Percentiles rank a stretch among this genome's conserved stretches.
Conservation (phyloP, 2,329 filamentous ascomycete species). For the Venturia oleaginea region DNA sequence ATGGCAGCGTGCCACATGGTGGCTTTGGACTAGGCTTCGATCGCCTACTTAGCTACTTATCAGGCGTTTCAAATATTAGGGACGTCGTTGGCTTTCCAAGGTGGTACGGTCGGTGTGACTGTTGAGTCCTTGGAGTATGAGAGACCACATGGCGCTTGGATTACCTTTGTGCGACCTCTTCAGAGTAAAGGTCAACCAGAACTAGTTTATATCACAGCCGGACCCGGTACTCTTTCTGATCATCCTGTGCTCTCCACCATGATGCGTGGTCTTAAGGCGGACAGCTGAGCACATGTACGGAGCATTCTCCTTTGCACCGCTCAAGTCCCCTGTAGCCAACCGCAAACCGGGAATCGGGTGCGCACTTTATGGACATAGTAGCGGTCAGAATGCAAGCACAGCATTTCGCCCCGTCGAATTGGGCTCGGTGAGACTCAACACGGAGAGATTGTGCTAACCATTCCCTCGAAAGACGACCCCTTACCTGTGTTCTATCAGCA, state of each 20-base stretch:
- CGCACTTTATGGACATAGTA: neutral
- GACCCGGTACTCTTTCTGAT: neutral
- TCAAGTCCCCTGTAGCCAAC: neutral
- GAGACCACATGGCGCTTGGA: neutral
- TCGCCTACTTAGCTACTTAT: conserved; percentile 72
- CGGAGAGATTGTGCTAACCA: neutral
- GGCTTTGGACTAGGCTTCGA: conserved; percentile 90
- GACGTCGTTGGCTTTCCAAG: conserved; percentile 83
- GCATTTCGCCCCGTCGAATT: neutral
- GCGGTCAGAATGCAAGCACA: conserved; percentile 5
- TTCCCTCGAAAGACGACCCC: neutral
- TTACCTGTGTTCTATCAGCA: neutral
- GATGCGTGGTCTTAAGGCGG: neutral
- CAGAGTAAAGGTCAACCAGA: neutral
- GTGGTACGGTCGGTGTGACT: conserved; percentile 50
- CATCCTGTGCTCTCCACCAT: neutral
- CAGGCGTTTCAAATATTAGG: conserved; percentile 71
- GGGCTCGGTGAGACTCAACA: neutral
- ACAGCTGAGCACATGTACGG: neutral
- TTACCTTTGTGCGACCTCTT: neutral
- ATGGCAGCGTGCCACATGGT: conserved; percentile 85
- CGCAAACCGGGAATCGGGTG: neutral
- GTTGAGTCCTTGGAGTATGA: conserved; percentile 21
- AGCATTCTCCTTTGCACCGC: neutral
- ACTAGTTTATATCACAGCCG: neutral